Percentiles rank a stretch among this genome's conserved stretches.
Evolutionary conservation across 2,329 filamentous ascomycete species (phyloP).

Genomic region (Nannizziopsis arthrosporioides): DNA sequence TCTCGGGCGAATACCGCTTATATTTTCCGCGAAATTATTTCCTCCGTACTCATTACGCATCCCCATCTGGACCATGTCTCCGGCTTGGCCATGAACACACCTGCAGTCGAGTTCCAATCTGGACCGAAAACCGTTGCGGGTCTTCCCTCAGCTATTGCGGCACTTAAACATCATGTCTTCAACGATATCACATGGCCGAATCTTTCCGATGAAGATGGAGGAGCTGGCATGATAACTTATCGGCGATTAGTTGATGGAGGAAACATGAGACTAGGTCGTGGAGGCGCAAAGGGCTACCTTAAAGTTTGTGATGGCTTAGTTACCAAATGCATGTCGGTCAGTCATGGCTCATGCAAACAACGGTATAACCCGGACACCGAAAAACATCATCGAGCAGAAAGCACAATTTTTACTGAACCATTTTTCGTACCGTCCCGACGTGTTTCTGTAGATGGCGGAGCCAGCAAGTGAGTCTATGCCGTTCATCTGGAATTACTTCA

Average conservation of each 20-base stretch:
- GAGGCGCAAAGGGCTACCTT: conserved; percentile 69
- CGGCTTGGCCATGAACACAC: conserved; percentile 87
- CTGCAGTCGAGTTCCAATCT: conserved; percentile 64
- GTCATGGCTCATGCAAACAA: conserved; percentile 80
- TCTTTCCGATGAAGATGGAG: conserved; percentile 87
- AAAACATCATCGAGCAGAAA: conserved; percentile 49
- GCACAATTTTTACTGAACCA: conserved; percentile 36
- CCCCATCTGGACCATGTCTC: conserved; percentile 93
- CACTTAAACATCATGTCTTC: conserved; percentile 89
- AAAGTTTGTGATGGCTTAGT: conserved; percentile 79
- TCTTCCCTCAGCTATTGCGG: conserved; percentile 76
- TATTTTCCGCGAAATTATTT: conserved; percentile 66
- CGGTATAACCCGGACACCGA: conserved; percentile 40
- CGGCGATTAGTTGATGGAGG: conserved; percentile 80
- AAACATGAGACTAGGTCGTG: conserved; percentile 69
- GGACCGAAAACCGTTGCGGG: conserved; percentile 75
- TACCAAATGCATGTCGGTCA: conserved; percentile 78
- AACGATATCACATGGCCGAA: conserved; percentile 99
- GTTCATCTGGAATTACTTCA: neutral
- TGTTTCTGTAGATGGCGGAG: conserved; percentile 25
- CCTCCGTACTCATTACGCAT: conserved; percentile 86
- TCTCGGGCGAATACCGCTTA: conserved; percentile 68
- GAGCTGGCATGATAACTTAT: conserved; percentile 83
- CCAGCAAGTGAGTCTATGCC: conserved; percentile 22
- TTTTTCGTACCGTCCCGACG: conserved; percentile 34